phyloP scores from a whole-genome alignment of 2,329 filamentous ascomycete genomes.

The Colletotrichum camelliae region DNA sequence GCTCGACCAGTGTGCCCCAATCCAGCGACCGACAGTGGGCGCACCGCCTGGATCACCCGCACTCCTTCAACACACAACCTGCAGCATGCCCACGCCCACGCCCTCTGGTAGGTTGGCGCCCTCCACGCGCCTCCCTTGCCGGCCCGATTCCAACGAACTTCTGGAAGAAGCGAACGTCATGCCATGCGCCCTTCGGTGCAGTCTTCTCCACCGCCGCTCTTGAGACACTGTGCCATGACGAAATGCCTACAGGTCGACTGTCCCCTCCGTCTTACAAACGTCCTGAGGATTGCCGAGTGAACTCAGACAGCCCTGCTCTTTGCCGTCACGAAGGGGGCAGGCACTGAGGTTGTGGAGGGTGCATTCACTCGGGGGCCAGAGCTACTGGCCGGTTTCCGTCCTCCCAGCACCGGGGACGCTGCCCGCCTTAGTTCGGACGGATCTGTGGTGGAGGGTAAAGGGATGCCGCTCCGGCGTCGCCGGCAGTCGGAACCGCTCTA shows the following conservation, averaged over 20 bases:
- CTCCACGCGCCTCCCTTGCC: slow-evolving; percentile 13
- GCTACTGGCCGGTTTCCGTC: slow-evolving; percentile 1
- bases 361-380: neutral
- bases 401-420: neutral
- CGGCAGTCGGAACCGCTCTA: neutral
- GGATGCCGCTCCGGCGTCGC: slow-evolving; percentile 16
- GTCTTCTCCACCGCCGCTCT: neutral
- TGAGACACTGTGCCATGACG: slow-evolving; percentile 5
- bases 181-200: slow-evolving; percentile 7
- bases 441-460: neutral
- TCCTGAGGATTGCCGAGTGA: neutral
- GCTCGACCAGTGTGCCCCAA: neutral
- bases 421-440: slow-evolving; percentile 5
- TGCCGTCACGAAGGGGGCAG: neutral
- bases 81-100: neutral
- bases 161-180: slow-evolving; percentile 19
- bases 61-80: neutral
- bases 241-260: neutral
- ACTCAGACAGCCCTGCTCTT: neutral
- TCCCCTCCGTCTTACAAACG: neutral
- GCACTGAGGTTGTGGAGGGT: neutral
- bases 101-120: slow-evolving; percentile 8
- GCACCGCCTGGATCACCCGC: slow-evolving; percentile 7
- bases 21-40: neutral
- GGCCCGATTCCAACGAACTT: slow-evolving; percentile 20